Base-by-base conservation (phyloP, 1,139 yeast species). In the Suhomyces guaymorum region DNA sequence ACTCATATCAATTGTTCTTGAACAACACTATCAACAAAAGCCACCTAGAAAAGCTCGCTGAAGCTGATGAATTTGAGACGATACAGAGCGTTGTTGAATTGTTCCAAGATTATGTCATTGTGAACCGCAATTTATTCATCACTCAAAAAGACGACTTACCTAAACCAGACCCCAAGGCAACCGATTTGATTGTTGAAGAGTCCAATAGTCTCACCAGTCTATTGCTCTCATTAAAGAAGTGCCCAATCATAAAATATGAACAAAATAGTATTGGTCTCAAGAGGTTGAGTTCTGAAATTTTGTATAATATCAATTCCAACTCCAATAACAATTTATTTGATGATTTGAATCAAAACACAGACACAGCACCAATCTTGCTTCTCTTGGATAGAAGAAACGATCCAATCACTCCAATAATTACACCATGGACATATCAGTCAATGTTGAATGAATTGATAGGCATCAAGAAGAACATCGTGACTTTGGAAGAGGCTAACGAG, bases 381-480 rank as follows among this genome's bases (percentile, higher is more conserved):
- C 64, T 92, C 2, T 56, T 92, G 31, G 98, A 92, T 59, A 70
- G 99, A 34, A 78, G 80, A 41, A 82, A 80, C 52, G 99, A 92
- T 58, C 97, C 97, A 1, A 70, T 90, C 19, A 92, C 99, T 0
- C 97, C 99, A 1, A 66, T 92, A 28, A 63, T 92, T 30, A 78
- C 83, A 25, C 98, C 97, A 2, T 92, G 99, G 99, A 90, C 98
- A 0, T 92, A 89, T 59, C 97, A 92, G 55, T 87, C 97, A 2
- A 92, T 94, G 98, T 87, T 92, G 12, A 96, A 92, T 57, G 97
- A 94, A 55, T 73, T 88, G 22, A 67, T 92, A 25, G 95, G 92
- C 1, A 85, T 92, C 39, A 66, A 70, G 14, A 83, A 88, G 54
- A 92, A 92, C 49, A 75, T 92, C 4, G 96, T 88, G 3, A 82